phyloP scores from a whole-genome alignment of 331 rosid genomes.

The Dryas integrifolia region DNA sequence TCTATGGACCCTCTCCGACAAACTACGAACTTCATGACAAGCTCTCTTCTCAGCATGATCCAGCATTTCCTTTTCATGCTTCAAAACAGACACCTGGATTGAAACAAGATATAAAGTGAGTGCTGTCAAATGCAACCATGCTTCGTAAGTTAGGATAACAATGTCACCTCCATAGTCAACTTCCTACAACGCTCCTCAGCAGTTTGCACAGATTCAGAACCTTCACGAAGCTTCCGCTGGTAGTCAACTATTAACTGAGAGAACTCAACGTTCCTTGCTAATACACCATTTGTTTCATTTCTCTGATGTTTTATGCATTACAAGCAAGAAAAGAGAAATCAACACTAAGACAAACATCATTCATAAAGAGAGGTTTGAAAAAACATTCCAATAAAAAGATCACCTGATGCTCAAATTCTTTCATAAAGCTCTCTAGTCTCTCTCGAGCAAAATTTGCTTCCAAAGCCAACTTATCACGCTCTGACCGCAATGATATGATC shows the following conservation, averaged over 20 bases:
- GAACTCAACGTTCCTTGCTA: constrained; percentile 82
- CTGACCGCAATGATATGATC: constrained; percentile 57
- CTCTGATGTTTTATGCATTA: constrained; percentile 45
- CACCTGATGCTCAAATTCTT: constrained; percentile 83
- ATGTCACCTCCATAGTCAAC: constrained; percentile 75
- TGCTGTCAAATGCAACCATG: neutral
- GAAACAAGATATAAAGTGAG: constrained; percentile 19
- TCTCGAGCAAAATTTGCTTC: constrained; percentile 76
- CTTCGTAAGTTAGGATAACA: neutral
- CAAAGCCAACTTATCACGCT: constrained; percentile 64
- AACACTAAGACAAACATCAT: constrained; percentile 6
- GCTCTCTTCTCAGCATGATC: constrained; percentile 93
- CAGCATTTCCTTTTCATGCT: constrained; percentile 76
- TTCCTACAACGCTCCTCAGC: constrained; percentile 71
- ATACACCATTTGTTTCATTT: constrained; percentile 59
- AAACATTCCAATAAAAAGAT: constrained; percentile 2
- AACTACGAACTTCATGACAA: constrained; percentile 64
- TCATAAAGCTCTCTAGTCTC: constrained; percentile 63
- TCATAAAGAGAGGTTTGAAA: neutral
- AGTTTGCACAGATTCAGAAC: constrained; percentile 64
- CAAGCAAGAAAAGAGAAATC: neutral
- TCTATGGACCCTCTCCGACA: constrained; percentile 80
- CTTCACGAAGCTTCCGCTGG: constrained; percentile 79
- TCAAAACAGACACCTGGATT: constrained; percentile 60
- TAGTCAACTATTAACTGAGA: constrained; percentile 77